Percentiles rank a stretch among this genome's conserved stretches.
phyloP scores from a whole-genome alignment of 192 early-diverging fungal species.

The Podila minutissima region DNA sequence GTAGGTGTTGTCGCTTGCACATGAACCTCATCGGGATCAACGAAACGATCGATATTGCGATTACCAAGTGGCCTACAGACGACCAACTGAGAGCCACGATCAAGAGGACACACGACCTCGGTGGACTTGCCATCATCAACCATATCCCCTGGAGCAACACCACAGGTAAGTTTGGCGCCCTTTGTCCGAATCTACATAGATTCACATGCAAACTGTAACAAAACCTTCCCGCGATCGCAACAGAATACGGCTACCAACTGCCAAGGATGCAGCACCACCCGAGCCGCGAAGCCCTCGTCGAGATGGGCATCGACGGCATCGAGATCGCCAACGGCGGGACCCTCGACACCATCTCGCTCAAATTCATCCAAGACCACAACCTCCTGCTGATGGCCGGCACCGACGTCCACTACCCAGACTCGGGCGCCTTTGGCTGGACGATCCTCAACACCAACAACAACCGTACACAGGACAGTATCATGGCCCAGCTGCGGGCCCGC shows the following conservation, averaged over 20 bases:
- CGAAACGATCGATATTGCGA: conserved; percentile 55
- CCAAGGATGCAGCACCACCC: conserved; percentile 72
- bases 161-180: conserved; percentile 47
- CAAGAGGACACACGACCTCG: conserved; percentile 66
- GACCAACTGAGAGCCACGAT: conserved; percentile 68
- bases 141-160: conserved; percentile 83
- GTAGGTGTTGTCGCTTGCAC: conserved; percentile 72
- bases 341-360: conserved; percentile 67
- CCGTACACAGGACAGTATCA: conserved; percentile 57
- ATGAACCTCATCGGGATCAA: conserved; percentile 78
- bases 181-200: too few relatives aligned
- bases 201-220: too few relatives aligned
- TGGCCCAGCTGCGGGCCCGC: conserved; percentile 65
- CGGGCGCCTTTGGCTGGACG: conserved; percentile 71
- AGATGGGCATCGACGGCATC: conserved; percentile 78
- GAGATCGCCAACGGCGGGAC: conserved; percentile 71
- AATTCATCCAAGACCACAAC: conserved; percentile 57
- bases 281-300: conserved; percentile 61
- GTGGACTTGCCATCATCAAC: conserved; percentile 79
- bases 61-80: conserved; percentile 66
- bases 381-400: conserved; percentile 70
- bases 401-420: conserved; percentile 71
- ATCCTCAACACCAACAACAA: conserved; percentile 57
- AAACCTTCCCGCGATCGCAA: too few relatives aligned
- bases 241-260: conserved; percentile 61